Percentiles rank a stretch among this genome's conserved stretches.
phyloP scores from a whole-genome alignment of 169 alveolate genomes.

The Babesia sp. region DNA sequence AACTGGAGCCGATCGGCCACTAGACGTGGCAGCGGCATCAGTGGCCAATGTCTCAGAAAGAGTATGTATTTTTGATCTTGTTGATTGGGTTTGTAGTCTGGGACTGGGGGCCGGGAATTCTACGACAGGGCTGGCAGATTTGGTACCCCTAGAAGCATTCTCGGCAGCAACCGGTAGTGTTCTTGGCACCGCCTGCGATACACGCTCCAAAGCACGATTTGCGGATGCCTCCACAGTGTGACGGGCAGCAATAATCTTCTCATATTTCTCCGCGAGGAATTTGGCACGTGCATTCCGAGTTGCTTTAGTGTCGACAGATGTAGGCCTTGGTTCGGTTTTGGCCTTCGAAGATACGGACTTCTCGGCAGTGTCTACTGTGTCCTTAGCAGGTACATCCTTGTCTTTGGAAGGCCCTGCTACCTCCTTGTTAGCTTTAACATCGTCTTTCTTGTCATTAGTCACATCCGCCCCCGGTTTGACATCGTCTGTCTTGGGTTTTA shows the following conservation, averaged over 20 bases:
- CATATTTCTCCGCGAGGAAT: slow-evolving; percentile 24
- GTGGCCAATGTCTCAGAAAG: not conserved
- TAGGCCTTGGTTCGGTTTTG: not conserved
- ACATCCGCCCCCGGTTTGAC: too few relatives aligned
- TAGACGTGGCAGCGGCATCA: not conserved
- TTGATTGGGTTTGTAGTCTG: not conserved
- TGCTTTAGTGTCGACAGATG: not conserved
- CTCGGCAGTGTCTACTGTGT: not conserved
- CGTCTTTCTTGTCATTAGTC: not conserved
- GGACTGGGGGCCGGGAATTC: not conserved
- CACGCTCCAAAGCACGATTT: not conserved
- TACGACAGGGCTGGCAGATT: not conserved
- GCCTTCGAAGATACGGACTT: not conserved
- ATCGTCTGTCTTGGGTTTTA: too few relatives aligned
- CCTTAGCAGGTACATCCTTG: not conserved
- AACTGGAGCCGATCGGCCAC: not conserved
- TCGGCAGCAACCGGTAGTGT: not conserved
- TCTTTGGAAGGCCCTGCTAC: not conserved
- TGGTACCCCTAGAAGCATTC: not conserved
- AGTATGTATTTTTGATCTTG: not conserved
- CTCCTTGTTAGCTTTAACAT: not conserved
- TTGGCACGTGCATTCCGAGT: slow-evolving; percentile 15
- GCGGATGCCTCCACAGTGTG: not conserved
- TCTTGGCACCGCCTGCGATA: not conserved
- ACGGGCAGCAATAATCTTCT: slow-evolving; percentile 7